Evolutionary conservation across 768 basidiomycete species (phyloP), one percentile per base, ranked within the genome.

Genomic region (Phanerochaete carnosa): DNA sequence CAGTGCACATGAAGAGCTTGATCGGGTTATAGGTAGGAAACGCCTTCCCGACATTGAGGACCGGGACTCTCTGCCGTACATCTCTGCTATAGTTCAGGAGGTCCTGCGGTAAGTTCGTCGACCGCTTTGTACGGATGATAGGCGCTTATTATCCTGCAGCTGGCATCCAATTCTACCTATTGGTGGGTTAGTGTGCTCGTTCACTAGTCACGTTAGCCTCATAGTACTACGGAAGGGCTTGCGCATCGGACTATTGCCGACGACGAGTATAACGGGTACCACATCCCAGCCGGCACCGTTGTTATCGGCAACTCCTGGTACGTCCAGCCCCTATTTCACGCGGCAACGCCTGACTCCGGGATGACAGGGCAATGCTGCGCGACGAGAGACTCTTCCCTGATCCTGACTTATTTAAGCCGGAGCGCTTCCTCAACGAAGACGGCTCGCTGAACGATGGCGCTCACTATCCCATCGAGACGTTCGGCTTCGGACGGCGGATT

Each of bases 1-100:
- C 32, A 82, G 80, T 57, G 89, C 86, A 0, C 87, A 89, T 65
- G 75, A 76, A 22, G 89, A 92, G 64, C 78, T 92, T 12, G 90
- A 92, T 66, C 59, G 67, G 2, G 81, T 88, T 15, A 74, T 86
- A 33, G 58, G 61, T 19, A 56, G 68, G 29, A 79, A 80, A 43
- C 77, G 88, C 5, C 74, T 90, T 22, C 90, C 90, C 0, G 77
- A 74, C 0, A 80, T 87, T 60, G 75, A 72, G 37, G 89, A 90
- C 68, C 75, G 86, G 3, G 60, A 70, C 1, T 75, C 70, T 1
- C 69, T 92, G 52, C 86, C 87, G 3, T 90, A 82, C 69, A 73
- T 84, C 56, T 79, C 88, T 2, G 37, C 51, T 9, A 45, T 65
- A 7, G 7, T 37, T 16, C n/a, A 55, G 22, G 54, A 55, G 35